A percentile compares a stretch with the other conserved stretches of the same genome.
Conservation (phyloP, 2,329 filamentous ascomycete genomes). For the Pseudogymnoascus sp. region DNA sequence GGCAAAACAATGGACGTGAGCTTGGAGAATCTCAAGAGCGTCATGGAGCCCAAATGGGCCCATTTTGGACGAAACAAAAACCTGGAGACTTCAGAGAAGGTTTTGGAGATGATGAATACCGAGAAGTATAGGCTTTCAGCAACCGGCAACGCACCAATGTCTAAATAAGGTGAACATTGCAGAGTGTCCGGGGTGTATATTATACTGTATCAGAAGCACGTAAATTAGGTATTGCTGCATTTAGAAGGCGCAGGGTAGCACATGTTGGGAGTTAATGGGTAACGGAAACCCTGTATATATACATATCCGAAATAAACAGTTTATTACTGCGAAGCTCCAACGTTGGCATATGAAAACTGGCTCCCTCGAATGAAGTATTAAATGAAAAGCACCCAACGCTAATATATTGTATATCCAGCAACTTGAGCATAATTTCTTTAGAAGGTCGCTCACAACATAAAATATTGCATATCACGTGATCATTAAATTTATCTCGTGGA, state of each 20-base stretch:
- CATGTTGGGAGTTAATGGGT: slow-evolving; percentile 7
- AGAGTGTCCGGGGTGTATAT: not conserved
- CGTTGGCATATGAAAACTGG: not conserved
- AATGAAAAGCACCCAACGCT: not conserved
- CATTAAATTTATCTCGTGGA: not conserved
- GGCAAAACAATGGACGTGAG: slow-evolving; percentile 45
- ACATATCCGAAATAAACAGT: slow-evolving; percentile 5
- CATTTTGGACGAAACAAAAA: slow-evolving; percentile 47
- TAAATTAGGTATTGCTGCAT: slow-evolving; percentile 8
- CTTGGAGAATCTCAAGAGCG: slow-evolving; percentile 35
- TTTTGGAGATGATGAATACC: slow-evolving; percentile 49
- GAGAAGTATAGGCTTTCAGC: slow-evolving; percentile 36
- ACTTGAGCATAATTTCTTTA: not conserved
- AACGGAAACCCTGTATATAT: slow-evolving; percentile 10
- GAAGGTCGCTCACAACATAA: not conserved
- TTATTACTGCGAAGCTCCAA: not conserved
- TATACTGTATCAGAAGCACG: slow-evolving; percentile 9
- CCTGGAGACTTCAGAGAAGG: slow-evolving; percentile 44
- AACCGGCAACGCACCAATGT: slow-evolving; percentile 25
- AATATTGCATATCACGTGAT: not conserved
- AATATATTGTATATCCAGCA: not conserved
- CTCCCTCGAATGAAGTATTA: not conserved
- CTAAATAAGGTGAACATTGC: not conserved
- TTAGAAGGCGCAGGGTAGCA: slow-evolving; percentile 9
- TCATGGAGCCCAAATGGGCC: slow-evolving; percentile 46